Evolutionary conservation across 345 rosid species (phyloP).

Genomic region (Corchorus olitorius): DNA sequence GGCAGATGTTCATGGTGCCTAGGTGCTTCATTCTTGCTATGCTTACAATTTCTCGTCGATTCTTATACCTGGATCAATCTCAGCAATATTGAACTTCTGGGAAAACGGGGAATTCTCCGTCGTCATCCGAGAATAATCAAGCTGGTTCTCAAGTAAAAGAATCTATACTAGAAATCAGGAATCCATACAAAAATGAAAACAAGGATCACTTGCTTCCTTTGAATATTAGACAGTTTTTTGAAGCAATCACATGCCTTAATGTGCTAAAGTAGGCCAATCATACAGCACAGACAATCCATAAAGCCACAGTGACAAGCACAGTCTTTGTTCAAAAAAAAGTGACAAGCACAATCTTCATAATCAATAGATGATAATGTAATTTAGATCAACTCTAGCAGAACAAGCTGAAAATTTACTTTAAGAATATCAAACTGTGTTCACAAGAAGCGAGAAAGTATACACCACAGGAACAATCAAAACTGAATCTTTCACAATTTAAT

Average conservation of each 20-base stretch:
- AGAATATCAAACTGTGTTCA: not conserved
- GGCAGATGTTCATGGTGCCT: not conserved
- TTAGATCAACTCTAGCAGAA: not conserved
- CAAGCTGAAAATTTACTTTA: not conserved
- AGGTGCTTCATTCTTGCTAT: not conserved
- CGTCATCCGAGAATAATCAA: not conserved
- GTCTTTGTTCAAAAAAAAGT: not conserved
- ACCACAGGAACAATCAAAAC: conserved; percentile 5
- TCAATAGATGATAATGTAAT: conserved; percentile 4
- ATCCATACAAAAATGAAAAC: not conserved
- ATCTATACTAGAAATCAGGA: not conserved
- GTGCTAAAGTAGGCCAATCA: not conserved
- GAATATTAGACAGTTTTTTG: not conserved
- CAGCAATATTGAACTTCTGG: not conserved
- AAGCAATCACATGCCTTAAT: not conserved
- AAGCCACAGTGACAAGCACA: not conserved
- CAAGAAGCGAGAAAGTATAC: not conserved
- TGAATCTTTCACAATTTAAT: conserved; percentile 10
- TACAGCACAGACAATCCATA: not conserved
- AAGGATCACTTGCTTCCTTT: not conserved
- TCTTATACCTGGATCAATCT: no score
- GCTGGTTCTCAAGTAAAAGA: not conserved
- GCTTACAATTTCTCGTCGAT: not conserved
- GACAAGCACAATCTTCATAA: not conserved
- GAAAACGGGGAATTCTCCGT: not conserved